Conservation (phyloP, 176 grass and related monocot species). For the Raddia distichophylla region DNA sequence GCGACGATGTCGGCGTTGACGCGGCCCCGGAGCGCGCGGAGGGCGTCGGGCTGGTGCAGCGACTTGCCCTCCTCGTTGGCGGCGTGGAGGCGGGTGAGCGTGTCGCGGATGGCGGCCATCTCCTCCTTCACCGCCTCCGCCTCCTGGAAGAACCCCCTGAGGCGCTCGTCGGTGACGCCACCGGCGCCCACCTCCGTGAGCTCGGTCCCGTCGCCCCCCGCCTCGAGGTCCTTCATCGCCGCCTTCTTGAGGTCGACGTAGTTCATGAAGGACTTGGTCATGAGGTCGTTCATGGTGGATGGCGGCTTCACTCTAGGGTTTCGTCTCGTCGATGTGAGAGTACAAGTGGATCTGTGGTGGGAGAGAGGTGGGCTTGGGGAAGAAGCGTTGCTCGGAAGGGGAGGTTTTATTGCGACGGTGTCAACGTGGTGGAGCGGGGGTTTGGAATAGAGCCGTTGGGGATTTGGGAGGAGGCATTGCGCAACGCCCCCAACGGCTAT, state of each 20-base stretch:
- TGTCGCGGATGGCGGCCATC: conserved; percentile 77
- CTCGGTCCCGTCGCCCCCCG: conserved; percentile 50
- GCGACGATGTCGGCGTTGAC: conserved; percentile 78
- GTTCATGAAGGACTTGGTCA: conserved; percentile 99
- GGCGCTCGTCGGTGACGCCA: conserved; percentile 68
- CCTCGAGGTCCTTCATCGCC: conserved; percentile 87
- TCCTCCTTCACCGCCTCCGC: conserved; percentile 80
- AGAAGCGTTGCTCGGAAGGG: neutral
- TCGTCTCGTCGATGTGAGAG: neutral
- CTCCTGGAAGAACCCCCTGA: conserved; percentile 80
- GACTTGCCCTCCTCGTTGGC: conserved; percentile 94
- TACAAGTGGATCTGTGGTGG: neutral
- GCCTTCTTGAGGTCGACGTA: conserved; percentile 99
- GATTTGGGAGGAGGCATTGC: neutral
- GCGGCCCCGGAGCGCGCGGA: conserved; percentile 72
- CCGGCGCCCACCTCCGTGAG: conserved; percentile 44
- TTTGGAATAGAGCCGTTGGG: conserved; percentile 51
- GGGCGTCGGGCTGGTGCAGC: conserved; percentile 68
- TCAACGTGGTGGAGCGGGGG: conserved; percentile 51
- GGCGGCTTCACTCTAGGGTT: conserved; percentile 38
- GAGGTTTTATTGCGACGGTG: conserved; percentile 46
- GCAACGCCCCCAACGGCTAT: conserved; percentile 53
- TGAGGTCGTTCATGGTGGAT: conserved; percentile 95
- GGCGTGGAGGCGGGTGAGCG: conserved; percentile 69
- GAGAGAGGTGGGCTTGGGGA: conserved; percentile 12